Percentiles rank a stretch among this genome's conserved stretches.
Evolutionary conservation across 1,284 basidiomycete genomes (phyloP).

Genomic region (Athelia psychrophila): DNA sequence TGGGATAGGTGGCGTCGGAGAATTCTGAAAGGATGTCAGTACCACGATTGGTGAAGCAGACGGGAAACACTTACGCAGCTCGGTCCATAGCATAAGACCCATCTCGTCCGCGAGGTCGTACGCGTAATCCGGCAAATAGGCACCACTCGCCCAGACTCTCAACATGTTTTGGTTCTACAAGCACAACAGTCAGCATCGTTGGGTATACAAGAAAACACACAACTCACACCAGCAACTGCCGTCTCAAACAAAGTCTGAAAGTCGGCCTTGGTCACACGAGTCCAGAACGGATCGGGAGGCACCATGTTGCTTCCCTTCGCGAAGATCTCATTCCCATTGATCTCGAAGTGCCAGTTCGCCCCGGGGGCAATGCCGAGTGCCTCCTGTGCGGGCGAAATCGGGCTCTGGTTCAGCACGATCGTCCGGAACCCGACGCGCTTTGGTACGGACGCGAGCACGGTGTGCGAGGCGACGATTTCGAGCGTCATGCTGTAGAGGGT

Average conservation of each 20-base stretch:
- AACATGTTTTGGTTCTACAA: conserved; percentile 20
- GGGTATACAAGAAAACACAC: neutral
- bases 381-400: neutral
- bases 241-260: neutral
- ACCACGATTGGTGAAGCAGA: neutral
- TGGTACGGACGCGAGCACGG: neutral
- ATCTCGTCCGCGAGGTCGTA: conserved; percentile 41
- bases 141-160: conserved; percentile 38
- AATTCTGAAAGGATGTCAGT: conserved; percentile 17
- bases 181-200: neutral
- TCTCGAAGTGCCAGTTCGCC: neutral
- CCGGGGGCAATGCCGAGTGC: neutral
- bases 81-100: conserved; percentile 45
- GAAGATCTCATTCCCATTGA: neutral
- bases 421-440: neutral
- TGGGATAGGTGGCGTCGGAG: conserved; percentile 38
- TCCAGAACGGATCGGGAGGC: neutral
- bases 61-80: conserved; percentile 29
- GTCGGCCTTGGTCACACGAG: neutral
- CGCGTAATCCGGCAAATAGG: conserved; percentile 32
- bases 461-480: neutral
- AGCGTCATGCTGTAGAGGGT: neutral
- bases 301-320: neutral
- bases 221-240: neutral
- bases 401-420: neutral